Evolutionary conservation across 257 asterid genomes (phyloP), one percentile per base, ranked within the genome.

Genomic region (Jacaranda mimosifolia): DNA sequence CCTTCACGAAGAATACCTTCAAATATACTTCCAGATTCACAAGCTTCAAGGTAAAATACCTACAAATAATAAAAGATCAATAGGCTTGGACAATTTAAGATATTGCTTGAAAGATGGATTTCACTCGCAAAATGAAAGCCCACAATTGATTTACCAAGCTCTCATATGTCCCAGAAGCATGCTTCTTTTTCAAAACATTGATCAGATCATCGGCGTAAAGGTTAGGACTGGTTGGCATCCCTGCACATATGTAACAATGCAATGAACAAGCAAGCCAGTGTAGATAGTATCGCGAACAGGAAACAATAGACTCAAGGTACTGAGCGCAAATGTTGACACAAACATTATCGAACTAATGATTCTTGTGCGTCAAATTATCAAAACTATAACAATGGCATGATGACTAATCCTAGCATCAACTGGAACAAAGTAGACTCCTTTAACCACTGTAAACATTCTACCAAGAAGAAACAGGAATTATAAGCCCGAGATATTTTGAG

Each of bases 31-130:
- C 99, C 99, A 46, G 97, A 77, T 66, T 96, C 99, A 36, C 99
- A 96, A 74, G 99, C 97, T 87, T 96, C 99, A 56, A 96, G 85
- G 88, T 96, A 96, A 80, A 96, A 90, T 60, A 91, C 99, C 99
- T 95, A 79, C 49, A 59, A 71, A 74, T 45, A 63, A 51, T 35
- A 12, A 26, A 73, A 49, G 36, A 75, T 46, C 73, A 66, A 21
- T 32, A 72, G 51, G 42, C n/a, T 58, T 63, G 72, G 73, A 77
- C 32, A 46, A 59, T 52, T 43, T 72, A 53, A 72, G 63, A 55
- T 36, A 48, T 58, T 46, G 74, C 9, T 72, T n/a, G 12, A 66
- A 55, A 45, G 43, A 39, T 19, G 11, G 15, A 70, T n/a, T 35
- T 42, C 51, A 43, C 12, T 17, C 6, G 17, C 35, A 58, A 51